Percentiles rank a stretch among this genome's conserved stretches.
These are phyloP conservation scores for Kazachstania bromeliacearum DNA, from an alignment of 805 yeast genomes.

Conservation along the genomic window DNA sequence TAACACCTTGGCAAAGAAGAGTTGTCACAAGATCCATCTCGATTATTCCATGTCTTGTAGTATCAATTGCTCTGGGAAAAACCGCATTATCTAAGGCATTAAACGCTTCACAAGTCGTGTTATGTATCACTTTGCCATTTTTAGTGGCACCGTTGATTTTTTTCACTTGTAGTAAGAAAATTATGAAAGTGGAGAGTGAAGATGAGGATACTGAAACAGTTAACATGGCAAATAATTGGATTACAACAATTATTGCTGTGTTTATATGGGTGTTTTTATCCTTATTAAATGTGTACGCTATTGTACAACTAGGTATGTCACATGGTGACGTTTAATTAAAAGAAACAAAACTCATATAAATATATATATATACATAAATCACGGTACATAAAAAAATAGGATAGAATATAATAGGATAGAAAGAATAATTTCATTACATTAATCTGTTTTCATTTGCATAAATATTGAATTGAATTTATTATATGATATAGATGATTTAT, in stretches of 20 bases:
- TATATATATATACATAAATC: too few species aligned
- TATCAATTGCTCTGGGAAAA: constrained; percentile 64
- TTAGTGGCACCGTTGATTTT: constrained; percentile 77
- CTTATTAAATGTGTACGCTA: constrained; percentile 58
- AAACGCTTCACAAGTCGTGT: constrained; percentile 77
- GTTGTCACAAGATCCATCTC: constrained; percentile 69
- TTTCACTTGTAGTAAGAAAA: constrained; percentile 59
- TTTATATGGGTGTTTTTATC: constrained; percentile 64
- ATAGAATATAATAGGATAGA: background rate
- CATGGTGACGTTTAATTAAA: constrained; percentile 18
- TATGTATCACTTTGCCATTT: constrained; percentile 75
- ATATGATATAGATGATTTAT: constrained; percentile 4
- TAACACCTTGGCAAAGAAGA: constrained; percentile 74
- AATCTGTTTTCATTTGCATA: background rate
- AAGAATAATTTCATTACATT: background rate
- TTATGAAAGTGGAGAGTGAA: constrained; percentile 52
- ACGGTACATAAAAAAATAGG: too few species aligned
- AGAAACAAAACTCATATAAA: too few species aligned
- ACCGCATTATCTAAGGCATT: constrained; percentile 62
- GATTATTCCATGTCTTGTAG: constrained; percentile 68
- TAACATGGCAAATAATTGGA: constrained; percentile 56
- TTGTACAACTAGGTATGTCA: constrained; percentile 33
- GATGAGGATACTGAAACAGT: constrained; percentile 21
- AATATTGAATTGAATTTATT: background rate
- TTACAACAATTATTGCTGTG: constrained; percentile 42